Percentiles rank a stretch among this genome's conserved stretches.
phyloP scores from a whole-genome alignment of 371 early-diverging fungal genomes.

The Mucor lusitanicus region DNA sequence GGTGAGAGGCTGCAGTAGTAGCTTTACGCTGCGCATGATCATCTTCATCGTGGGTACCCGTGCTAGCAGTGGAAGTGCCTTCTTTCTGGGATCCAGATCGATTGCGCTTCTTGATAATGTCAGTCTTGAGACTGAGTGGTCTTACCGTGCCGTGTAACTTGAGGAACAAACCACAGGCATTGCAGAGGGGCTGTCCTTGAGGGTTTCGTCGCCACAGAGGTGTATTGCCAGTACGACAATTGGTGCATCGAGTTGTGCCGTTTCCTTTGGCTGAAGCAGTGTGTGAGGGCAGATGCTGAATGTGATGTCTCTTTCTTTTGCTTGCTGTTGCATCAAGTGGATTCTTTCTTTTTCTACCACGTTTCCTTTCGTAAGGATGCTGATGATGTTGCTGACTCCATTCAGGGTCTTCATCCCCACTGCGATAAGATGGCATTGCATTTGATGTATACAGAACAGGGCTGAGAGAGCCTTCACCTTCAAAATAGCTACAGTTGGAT shows the following conservation, averaged over 20 bases:
- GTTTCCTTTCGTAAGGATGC: neutral
- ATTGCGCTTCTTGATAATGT: constrained; percentile 37
- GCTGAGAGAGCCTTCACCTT: neutral
- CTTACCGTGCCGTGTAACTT: constrained; percentile 35
- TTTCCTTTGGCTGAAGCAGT: neutral
- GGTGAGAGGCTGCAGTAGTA: neutral
- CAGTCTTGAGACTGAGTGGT: constrained; percentile 37
- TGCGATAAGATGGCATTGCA: neutral
- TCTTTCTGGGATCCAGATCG: constrained; percentile 17
- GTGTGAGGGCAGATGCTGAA: neutral
- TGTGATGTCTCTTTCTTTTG: neutral
- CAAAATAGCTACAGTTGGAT: constrained; percentile 11
- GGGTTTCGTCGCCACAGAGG: constrained; percentile 37
- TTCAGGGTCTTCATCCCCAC: constrained; percentile 11
- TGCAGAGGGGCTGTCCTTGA: constrained; percentile 31
- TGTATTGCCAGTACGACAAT: constrained; percentile 29
- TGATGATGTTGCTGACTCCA: neutral
- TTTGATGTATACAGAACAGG: neutral
- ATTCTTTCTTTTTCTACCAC: constrained; percentile 10
- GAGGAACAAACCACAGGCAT: constrained; percentile 35
- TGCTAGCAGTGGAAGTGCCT: neutral
- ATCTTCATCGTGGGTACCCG: neutral
- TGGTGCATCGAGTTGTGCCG: constrained; percentile 19
- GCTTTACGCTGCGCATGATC: neutral
- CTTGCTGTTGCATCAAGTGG: neutral